Percentiles rank a stretch among this genome's conserved stretches.
phyloP scores from a whole-genome alignment of 129 eudicot genomes.

The Solidago caesia region DNA sequence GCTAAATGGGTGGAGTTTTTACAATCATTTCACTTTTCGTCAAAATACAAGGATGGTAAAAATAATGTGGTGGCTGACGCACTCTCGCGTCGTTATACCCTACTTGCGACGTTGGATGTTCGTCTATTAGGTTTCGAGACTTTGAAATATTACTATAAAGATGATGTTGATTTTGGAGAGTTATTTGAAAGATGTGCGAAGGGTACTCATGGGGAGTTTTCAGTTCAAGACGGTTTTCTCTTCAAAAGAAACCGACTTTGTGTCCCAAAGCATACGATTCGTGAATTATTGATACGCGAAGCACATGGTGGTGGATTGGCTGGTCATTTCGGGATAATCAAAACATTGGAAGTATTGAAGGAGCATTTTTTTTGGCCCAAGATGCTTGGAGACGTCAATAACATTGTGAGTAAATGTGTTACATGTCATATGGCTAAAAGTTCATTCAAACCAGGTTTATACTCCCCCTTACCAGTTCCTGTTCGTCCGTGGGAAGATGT shows the following conservation, averaged over 20 bases:
- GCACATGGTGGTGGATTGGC: no score
- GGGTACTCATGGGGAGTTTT: not conserved
- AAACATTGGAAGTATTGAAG: not conserved
- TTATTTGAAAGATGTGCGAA: not conserved
- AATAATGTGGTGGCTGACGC: not conserved
- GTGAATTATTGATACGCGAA: not conserved
- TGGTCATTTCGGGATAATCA: no score
- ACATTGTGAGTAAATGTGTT: not conserved
- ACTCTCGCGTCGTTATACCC: not conserved
- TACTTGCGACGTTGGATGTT: not conserved
- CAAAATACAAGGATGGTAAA: no score
- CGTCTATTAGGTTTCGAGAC: not conserved
- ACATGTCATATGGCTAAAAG: slow-evolving; percentile 1
- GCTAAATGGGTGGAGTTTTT: no score
- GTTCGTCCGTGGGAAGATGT: not conserved
- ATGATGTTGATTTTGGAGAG: not conserved
- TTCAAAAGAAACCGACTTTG: not conserved
- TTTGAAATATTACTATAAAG: not conserved
- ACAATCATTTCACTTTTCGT: no score
- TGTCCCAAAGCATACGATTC: not conserved
- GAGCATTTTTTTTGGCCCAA: slow-evolving; percentile 1
- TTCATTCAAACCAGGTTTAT: not conserved
- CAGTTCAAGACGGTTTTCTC: not conserved
- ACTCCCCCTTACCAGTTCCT: not conserved
- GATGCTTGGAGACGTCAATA: not conserved